Evolutionary conservation across 2,329 filamentous ascomycete species (phyloP), one percentile per base, ranked within the genome.

Genomic region (Camillea tinctor): DNA sequence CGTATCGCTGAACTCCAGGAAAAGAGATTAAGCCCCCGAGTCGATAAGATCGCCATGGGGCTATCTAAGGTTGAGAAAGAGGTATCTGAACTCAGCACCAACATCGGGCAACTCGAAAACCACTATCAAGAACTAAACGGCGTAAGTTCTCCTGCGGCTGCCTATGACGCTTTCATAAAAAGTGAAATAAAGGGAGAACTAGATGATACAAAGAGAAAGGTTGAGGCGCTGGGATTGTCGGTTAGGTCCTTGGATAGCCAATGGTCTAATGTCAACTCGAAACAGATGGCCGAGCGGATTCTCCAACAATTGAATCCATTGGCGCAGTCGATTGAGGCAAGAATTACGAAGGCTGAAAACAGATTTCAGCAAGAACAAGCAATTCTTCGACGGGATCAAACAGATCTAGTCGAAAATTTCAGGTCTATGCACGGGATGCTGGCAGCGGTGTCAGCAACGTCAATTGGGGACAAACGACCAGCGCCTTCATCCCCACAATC

Each of bases 231-330:
- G 5, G 72, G 75, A 17, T 67, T 75, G 48, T 69, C 77, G 52
- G 30, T 82, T 4, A 66, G 65, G 20, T 68, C 74, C 0, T 64
- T 87, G 7, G 78, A 83, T 65, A 58, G 61, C 0, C 82, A 81
- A 61, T 84, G 78, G 60, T 79, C 78, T 58, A 84, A 82, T 63
- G 69, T 87, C 7, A 75, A 69, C 20, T 80, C 81, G 1, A 77
- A 74, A 52, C 65, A 71, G 1, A 70, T 83, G 23, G 78, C 76
- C 15, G 71, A 74, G 5, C 71, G 70, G 1, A 79, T 84, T 8
- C 64, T 79, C 24, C 71, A 73, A 48, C 60, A 59, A 3, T 9
- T 73, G 2, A 69, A 67, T 21, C 70, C 72, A 6, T 55, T 36
- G 19, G 57, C 54, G 15, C 63, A 64, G 19, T 53, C 51, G 19